Evolutionary conservation across 148 eudicot genomes (phyloP), one percentile per base, ranked within the genome.

Genomic region (Camellia sinensis): DNA sequence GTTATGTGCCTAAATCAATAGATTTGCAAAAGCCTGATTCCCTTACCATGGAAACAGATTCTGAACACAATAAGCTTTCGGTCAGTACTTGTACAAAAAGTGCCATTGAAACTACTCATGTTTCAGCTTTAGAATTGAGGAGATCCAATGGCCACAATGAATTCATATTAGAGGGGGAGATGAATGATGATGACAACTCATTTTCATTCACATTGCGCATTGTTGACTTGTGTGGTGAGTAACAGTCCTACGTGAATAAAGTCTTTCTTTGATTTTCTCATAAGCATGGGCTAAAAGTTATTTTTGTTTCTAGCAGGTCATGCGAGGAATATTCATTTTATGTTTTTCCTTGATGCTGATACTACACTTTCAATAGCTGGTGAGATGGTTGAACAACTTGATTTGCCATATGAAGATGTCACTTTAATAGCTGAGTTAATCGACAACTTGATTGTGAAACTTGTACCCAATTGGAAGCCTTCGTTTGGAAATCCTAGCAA

Each of bases 361-460:
- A 92, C 98, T 12, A 87, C 87, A 56, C 43, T 77, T 52, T 86
- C 91, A 64, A 86, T 94, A 21, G 90, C 90, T 29, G 52, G 81
- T 79, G 98, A 94, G 88, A 94, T 94, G 98, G 91, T 89, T 72
- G 86, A 90, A 57, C 86, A 90, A 80, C 89, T 90, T 67, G 87
- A 83, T 52, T 84, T 94, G 72, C 80, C 82, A 62, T 82, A 77
- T 66, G 89, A 88, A 43, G 93, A 94, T 79, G 80, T 84, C 54
- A 81, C 82, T 75, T 73, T 87, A 29, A 87, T 89, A 64, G 92
- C 90, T 21, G 87, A 89, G 78, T 83, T 94, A 83, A 92, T 94
- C 76, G 88, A 92, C 77, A 79, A 80, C 82, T 75, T 92, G 71
- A 86, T 94, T 44, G 71, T 71, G 46, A 79, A 80, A 75, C 83